Base-by-base conservation (phyloP, 2,329 filamentous ascomycete species). In the Hirsutella thompsonii region DNA sequence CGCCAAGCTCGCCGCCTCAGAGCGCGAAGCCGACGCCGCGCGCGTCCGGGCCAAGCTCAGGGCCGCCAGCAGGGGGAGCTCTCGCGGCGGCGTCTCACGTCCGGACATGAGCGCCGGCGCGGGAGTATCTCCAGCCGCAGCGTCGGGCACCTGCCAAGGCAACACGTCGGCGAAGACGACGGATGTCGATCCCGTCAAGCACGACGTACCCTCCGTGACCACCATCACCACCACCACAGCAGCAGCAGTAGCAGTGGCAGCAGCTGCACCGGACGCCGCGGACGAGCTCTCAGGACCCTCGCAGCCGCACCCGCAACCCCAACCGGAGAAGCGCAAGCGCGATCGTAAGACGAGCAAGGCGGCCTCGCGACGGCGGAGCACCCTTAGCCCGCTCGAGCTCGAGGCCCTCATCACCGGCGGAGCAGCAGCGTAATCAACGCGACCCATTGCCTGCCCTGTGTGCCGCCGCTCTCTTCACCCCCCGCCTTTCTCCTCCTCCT, bases 321-420 rank as follows among this genome's bases (percentile, higher is more conserved):
- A 11, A 11, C 23, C 59, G 4, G 54, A 58, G 37, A 67, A 67
- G 56, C 64, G 70, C 26, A 74, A 73, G 54, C 63, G 70, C 34
- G 74, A 66, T 52, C 66, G 60, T 56, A 71, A 63, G 55, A 67
- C 58, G 52, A 77, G 55, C 57, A 80, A 64, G 63, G 66, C 57
- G 8, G 68, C 76, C 3, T 80, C 72, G 44, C 67, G 82, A 54
- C 69, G 83, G 54, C 72, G 84, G 56, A 87, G 81, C 52, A 89
- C 83, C 18, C 63, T 90, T 26, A 87, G 75, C 51, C 78, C 81
- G 3, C 81, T 81, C 68, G 84, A 90, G 59, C 60, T 89, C 53
- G 74, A 83, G 60, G 76, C 71, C 36, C 55, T 84, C 55, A 79
- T 81, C 40, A 49, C 62, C 3, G 69, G 69, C 5, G 37, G 37